Percentiles rank a stretch among this genome's conserved stretches.
Evolutionary conservation across 2,329 filamentous ascomycete species (phyloP).

Genomic region (Colletotrichum brevisporum): DNA sequence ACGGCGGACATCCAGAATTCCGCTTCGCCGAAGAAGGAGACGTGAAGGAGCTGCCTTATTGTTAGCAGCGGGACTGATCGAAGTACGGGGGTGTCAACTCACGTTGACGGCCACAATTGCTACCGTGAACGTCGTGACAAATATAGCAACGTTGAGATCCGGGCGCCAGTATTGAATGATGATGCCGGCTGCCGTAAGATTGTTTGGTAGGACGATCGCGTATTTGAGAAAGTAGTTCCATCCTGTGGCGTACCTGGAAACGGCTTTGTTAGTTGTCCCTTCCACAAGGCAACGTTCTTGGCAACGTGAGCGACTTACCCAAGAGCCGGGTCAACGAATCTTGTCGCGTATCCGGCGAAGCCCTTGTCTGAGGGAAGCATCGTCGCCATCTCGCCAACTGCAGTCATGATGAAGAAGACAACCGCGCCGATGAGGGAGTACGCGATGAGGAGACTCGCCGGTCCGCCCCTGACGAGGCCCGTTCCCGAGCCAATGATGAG

Average conservation of each 20-base stretch:
- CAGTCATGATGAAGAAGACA: slow-evolving; percentile 70
- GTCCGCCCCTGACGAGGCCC: slow-evolving; percentile 62
- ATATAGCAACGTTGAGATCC: slow-evolving; percentile 55
- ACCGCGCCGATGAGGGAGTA: slow-evolving; percentile 61
- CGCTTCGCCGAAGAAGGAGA: slow-evolving; percentile 60
- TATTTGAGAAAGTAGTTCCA: slow-evolving; percentile 65
- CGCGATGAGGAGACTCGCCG: slow-evolving; percentile 54
- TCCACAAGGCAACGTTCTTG: background rate
- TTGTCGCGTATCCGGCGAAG: slow-evolving; percentile 48
- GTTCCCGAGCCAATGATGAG: slow-evolving; percentile 67
- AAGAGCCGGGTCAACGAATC: slow-evolving; percentile 50
- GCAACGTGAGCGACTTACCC: slow-evolving; percentile 40
- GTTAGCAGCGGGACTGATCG: background rate
- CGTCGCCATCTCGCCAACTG: slow-evolving; percentile 52
- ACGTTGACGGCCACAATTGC: slow-evolving; percentile 54
- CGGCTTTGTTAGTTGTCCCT: background rate
- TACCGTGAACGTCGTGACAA: slow-evolving; percentile 53
- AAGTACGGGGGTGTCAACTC: background rate
- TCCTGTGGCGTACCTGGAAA: slow-evolving; percentile 55
- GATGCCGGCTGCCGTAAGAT: slow-evolving; percentile 55
- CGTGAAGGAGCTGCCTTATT: slow-evolving; percentile 49
- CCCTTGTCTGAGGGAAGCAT: slow-evolving; percentile 48
- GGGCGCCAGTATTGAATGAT: slow-evolving; percentile 55
- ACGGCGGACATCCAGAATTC: slow-evolving; percentile 63
- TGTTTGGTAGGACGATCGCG: slow-evolving; percentile 54